Evolutionary conservation across 495 filamentous ascomycete species (phyloP).

Genomic region (Aspergillus mulundensis): DNA sequence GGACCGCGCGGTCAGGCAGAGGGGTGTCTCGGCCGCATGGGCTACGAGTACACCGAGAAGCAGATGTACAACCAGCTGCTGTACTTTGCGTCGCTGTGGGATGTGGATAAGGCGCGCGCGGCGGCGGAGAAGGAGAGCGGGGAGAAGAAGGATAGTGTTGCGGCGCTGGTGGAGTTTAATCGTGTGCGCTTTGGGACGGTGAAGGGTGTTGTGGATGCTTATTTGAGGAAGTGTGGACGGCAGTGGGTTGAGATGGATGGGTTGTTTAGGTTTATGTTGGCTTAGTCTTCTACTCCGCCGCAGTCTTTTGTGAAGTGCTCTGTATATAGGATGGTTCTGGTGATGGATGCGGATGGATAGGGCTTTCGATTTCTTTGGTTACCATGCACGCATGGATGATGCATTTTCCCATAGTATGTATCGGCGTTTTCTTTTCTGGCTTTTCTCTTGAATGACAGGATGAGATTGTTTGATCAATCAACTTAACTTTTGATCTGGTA

Average conservation of each 20-base stretch:
- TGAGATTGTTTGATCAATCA: not conserved
- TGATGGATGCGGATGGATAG: not conserved
- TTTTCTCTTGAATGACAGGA: not conserved
- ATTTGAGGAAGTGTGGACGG: constrained; percentile 88
- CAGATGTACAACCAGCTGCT: constrained; percentile 90
- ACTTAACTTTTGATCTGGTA: not conserved
- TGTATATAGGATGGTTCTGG: constrained; percentile 15
- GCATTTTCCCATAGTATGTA: not conserved
- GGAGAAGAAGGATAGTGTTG: constrained; percentile 57
- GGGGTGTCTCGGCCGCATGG: constrained; percentile 85
- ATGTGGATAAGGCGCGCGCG: constrained; percentile 75
- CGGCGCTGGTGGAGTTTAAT: constrained; percentile 75
- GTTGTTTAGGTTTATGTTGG: constrained; percentile 70
- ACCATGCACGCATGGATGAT: not conserved
- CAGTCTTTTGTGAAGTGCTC: not conserved
- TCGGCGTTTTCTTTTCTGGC: not conserved
- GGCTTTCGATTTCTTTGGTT: not conserved
- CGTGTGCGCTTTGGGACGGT: constrained; percentile 69
- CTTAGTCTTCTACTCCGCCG: constrained; percentile 3
- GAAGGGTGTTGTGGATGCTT: constrained; percentile 73
- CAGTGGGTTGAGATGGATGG: constrained; percentile 96
- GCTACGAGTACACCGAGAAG: constrained; percentile 82
- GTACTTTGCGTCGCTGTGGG: constrained; percentile 81
- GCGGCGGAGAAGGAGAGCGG: constrained; percentile 42
- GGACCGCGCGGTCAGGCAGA: constrained; percentile 76